Evolutionary conservation across 2,329 filamentous ascomycete species (phyloP).

Genomic region (Colletotrichum lentis): DNA sequence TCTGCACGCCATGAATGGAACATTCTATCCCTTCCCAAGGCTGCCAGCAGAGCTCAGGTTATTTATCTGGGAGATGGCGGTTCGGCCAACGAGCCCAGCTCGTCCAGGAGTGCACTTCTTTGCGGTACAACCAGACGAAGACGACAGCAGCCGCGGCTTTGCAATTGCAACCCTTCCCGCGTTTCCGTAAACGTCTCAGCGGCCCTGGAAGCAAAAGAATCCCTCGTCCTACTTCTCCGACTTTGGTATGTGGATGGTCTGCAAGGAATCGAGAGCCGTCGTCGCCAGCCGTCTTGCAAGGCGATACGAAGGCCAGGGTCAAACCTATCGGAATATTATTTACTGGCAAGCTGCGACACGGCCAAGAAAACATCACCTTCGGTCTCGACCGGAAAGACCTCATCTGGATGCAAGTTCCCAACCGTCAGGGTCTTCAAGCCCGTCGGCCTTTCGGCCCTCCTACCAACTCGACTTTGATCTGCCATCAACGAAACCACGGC

Average conservation of each 20-base stretch:
- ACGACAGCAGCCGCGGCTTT: not conserved
- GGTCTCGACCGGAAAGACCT: not conserved
- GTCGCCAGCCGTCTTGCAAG: not conserved
- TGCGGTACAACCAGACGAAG: not conserved
- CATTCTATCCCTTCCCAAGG: not conserved
- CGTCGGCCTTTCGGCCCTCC: not conserved
- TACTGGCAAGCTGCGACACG: not conserved
- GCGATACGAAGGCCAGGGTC: not conserved
- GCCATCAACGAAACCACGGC: not conserved
- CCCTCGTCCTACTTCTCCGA: slow-evolving; percentile 14
- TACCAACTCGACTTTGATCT: not conserved
- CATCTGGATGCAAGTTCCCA: slow-evolving; percentile 2
- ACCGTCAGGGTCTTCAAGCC: no score
- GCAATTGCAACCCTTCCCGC: not conserved
- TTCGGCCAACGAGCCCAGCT: not conserved
- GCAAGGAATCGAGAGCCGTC: slow-evolving; percentile 17
- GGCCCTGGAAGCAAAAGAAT: not conserved
- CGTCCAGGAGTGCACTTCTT: slow-evolving; percentile 11
- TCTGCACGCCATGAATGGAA: not conserved
- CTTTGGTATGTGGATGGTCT: slow-evolving; percentile 23
- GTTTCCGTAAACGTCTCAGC: not conserved
- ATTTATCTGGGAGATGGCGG: slow-evolving; percentile 14
- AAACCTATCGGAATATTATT: no score
- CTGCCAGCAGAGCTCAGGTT: slow-evolving; percentile 14
- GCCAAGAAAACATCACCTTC: slow-evolving; percentile 4